Evolutionary conservation across 2,329 filamentous ascomycete species (phyloP).

Genomic region (Cercospora sp.): DNA sequence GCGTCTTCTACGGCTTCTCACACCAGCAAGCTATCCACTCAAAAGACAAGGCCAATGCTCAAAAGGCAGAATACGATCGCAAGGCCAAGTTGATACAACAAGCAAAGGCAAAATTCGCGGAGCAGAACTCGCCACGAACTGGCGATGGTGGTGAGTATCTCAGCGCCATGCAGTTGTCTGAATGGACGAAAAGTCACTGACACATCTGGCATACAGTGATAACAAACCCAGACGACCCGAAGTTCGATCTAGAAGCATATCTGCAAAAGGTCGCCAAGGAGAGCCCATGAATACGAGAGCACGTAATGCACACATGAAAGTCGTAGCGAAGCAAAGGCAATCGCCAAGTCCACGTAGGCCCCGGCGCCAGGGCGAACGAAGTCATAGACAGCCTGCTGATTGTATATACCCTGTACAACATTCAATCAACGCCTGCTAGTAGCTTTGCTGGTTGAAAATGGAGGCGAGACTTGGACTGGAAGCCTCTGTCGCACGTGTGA

Average conservation of each 20-base stretch:
- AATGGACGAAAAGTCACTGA: constrained; percentile 12
- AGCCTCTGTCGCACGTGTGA: neutral
- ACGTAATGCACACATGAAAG: constrained; percentile 4
- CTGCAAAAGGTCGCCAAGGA: constrained; percentile 62
- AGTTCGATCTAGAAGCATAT: constrained; percentile 90
- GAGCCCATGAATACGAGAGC: constrained; percentile 38
- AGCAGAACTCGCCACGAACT: constrained; percentile 63
- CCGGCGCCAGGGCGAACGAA: neutral
- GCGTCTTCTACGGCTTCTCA: constrained; percentile 92
- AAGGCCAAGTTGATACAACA: constrained; percentile 90
- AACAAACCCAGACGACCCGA: constrained; percentile 77
- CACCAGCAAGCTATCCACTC: constrained; percentile 82
- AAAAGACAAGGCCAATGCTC: constrained; percentile 67
- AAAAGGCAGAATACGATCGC: constrained; percentile 81
- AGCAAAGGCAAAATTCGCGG: constrained; percentile 87
- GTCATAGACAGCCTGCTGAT: constrained; percentile 3
- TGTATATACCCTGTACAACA: constrained; percentile 17
- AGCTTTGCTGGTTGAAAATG: neutral
- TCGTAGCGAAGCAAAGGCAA: constrained; percentile 4
- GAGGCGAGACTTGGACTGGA: neutral
- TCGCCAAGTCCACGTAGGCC: neutral
- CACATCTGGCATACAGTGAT: constrained; percentile 54
- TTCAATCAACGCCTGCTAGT: constrained; percentile 4
- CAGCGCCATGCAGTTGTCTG: neutral
- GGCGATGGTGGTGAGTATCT: constrained; percentile 38